phyloP scores from a whole-genome alignment of 2,329 filamentous ascomycete species.

The Pyricularia sp. region DNA sequence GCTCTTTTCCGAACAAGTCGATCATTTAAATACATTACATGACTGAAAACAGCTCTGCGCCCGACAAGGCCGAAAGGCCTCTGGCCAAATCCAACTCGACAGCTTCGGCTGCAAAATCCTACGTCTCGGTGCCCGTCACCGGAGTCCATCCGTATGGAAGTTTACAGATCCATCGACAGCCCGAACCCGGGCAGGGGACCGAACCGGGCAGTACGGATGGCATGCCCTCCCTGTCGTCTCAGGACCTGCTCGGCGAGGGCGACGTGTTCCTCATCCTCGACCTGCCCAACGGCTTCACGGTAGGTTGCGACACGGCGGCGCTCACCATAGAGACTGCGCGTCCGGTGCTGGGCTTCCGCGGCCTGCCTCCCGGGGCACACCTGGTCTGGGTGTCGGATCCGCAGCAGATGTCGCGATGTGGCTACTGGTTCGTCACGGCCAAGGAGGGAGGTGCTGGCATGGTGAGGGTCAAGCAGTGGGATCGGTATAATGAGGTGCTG shows the following conservation, averaged over 20 bases:
- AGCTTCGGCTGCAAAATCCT: slow-evolving; percentile 12
- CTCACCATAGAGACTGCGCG: slow-evolving; percentile 25
- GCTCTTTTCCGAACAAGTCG: too few relatives aligned
- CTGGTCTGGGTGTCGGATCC: slow-evolving; percentile 45
- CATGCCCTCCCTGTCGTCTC: not conserved
- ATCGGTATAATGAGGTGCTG: slow-evolving; percentile 41
- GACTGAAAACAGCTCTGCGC: not conserved
- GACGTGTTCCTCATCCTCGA: slow-evolving; percentile 41
- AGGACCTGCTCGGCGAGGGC: slow-evolving; percentile 20
- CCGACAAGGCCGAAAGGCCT: not conserved
- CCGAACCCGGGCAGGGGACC: slow-evolving; percentile 10
- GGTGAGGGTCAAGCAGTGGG: slow-evolving; percentile 40
- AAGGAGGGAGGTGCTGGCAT: slow-evolving; percentile 12
- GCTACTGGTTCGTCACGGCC: slow-evolving; percentile 41
- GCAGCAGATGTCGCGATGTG: slow-evolving; percentile 35
- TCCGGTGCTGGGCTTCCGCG: slow-evolving; percentile 38
- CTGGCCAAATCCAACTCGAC: too few relatives aligned
- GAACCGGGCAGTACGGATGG: not conserved
- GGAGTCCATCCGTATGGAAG: slow-evolving; percentile 29
- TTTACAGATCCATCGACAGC: slow-evolving; percentile 24
- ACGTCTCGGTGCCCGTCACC: slow-evolving; percentile 23
- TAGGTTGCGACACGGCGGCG: slow-evolving; percentile 40
- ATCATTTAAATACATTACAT: not conserved
- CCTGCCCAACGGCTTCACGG: slow-evolving; percentile 34
- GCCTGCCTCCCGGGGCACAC: slow-evolving; percentile 42